These are phyloP conservation scores for Kodamaea kaohsiungensis DNA, from an alignment of 805 yeast genomes.

Conservation along the genomic window DNA sequence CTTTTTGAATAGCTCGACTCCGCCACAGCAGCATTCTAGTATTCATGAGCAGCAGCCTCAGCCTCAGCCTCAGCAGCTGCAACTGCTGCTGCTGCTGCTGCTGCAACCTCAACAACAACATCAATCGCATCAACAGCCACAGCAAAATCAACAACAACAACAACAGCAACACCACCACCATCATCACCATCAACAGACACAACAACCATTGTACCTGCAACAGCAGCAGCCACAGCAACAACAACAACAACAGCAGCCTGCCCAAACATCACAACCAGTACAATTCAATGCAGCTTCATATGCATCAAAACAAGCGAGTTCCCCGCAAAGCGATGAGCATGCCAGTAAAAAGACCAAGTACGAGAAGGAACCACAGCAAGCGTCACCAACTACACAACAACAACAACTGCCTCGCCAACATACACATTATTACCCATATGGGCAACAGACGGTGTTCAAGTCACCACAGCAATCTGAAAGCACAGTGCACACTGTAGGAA, in stretches of 20 bases:
- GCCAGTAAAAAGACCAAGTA: not conserved
- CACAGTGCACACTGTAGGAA: not conserved
- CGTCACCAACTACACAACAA: not conserved
- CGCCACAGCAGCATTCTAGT: slow-evolving; percentile 9
- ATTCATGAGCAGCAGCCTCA: not conserved
- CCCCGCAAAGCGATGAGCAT: not conserved
- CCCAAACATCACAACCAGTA: not conserved
- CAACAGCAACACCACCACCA: slow-evolving; percentile 20
- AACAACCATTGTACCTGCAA: slow-evolving; percentile 20
- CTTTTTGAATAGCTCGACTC: slow-evolving; percentile 16
- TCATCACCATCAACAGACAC: slow-evolving; percentile 16
- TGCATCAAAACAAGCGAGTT: not conserved
- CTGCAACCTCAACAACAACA: slow-evolving; percentile 10
- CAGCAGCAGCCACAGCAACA: slow-evolving; percentile 18
- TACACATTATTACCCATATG: not conserved
- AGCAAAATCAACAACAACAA: slow-evolving; percentile 14
- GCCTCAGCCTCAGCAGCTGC: slow-evolving; percentile 12
- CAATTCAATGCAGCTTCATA: not conserved
- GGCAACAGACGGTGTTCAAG: not conserved
- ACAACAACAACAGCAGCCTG: slow-evolving; percentile 21
- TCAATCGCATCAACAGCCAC: slow-evolving; percentile 14
- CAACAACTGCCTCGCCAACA: not conserved
- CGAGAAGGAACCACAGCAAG: not conserved
- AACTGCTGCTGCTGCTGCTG: slow-evolving; percentile 20
- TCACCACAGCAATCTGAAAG: not conserved